Evolutionary conservation across 2,329 filamentous ascomycete species (phyloP).

Genomic region (Drechslerella dactyloides): DNA sequence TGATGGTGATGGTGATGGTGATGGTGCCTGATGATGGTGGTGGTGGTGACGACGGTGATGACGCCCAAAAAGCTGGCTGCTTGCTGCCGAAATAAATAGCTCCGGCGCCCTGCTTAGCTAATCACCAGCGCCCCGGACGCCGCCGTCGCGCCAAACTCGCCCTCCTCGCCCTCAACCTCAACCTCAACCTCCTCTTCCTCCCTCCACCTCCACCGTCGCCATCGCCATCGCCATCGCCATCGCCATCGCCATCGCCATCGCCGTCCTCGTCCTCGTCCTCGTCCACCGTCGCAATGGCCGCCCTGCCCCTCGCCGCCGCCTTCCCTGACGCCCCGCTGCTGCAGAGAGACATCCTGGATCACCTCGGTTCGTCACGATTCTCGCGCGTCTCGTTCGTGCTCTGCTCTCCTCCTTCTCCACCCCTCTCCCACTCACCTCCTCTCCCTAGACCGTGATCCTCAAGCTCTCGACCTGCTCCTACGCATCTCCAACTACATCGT

Average conservation of each 20-base stretch:
- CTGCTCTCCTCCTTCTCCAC: neutral
- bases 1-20: too few relatives aligned
- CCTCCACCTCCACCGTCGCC: neutral
- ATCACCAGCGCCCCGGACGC: constrained; percentile 5
- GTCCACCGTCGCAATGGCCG: constrained; percentile 52
- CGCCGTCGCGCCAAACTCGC: neutral
- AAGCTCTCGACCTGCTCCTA: constrained; percentile 18
- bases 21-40: too few relatives aligned
- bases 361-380: constrained; percentile 20
- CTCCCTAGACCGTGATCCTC: constrained; percentile 11
- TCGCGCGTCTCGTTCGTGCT: neutral
- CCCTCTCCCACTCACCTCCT: neutral
- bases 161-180: neutral
- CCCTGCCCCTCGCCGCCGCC: constrained; percentile 21
- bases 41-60: too few relatives aligned
- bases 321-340: constrained; percentile 24
- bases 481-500: constrained; percentile 29
- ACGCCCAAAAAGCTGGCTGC: too few relatives aligned
- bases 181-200: neutral
- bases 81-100: too few relatives aligned
- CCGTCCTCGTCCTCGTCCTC: too few relatives aligned
- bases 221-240: constrained; percentile 36
- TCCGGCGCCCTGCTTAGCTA: neutral
- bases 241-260: constrained; percentile 5
- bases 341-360: constrained; percentile 20